Evolutionary conservation across 2,329 filamentous ascomycete genomes (phyloP).

Genomic region (Fusarium chaquense): DNA sequence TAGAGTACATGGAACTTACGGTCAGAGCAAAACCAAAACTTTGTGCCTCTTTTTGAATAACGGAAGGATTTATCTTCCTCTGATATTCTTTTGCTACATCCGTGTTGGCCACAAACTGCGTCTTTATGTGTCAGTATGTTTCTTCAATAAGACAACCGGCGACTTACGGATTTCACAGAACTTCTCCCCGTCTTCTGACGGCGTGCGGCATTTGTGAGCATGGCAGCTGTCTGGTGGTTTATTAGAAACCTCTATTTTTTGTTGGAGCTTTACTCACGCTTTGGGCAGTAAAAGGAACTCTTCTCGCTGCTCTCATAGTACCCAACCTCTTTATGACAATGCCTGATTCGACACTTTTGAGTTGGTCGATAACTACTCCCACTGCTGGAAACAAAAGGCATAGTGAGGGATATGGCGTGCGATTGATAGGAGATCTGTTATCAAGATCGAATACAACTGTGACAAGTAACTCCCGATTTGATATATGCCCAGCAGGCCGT

Average conservation of each 20-base stretch:
- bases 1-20: not conserved
- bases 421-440: not conserved
- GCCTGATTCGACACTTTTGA: not conserved
- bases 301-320: not conserved
- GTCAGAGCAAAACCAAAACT: conserved; percentile 16
- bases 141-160: accelerated
- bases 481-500: not conserved
- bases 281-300: not conserved
- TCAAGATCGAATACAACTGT: not conserved
- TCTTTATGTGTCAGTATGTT: conserved; percentile 5
- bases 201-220: not conserved
- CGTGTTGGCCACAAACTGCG: not conserved
- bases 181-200: not conserved
- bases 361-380: not conserved
- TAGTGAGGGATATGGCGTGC: not conserved
- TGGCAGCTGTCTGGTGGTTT: not conserved
- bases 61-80: not conserved
- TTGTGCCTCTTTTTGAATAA: not conserved
- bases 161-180: conserved; percentile 9
- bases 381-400: not conserved
- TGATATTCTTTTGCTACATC: not conserved
- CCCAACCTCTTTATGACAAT: not conserved
- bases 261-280: not conserved
- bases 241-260: not conserved
- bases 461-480: not conserved